phyloP scores from a whole-genome alignment of 768 basidiomycete genomes.

The Daedaleopsis sinensis region DNA sequence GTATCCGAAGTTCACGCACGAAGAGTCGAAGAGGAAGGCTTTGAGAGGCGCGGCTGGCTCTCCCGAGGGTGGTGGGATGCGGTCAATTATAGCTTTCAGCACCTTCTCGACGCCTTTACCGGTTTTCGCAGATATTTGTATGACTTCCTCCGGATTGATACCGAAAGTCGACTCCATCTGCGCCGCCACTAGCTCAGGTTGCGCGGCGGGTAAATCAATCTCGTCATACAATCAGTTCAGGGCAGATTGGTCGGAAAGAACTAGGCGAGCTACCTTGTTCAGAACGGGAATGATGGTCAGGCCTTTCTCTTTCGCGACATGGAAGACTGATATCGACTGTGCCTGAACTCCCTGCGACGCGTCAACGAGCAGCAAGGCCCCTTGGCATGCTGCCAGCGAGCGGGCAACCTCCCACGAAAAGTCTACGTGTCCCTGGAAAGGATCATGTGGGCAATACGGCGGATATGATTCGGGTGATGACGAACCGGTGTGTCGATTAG shows the following conservation, averaged over 20 bases:
- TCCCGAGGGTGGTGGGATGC: conserved; percentile 81
- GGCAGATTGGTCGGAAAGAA: not conserved
- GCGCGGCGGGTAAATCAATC: conserved; percentile 93
- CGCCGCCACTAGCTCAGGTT: conserved; percentile 75
- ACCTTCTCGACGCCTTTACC: conserved; percentile 82
- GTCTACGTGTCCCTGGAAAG: conserved; percentile 86
- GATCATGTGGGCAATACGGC: not conserved
- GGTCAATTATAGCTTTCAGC: conserved; percentile 77
- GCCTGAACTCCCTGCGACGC: conserved; percentile 99
- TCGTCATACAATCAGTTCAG: conserved; percentile 29
- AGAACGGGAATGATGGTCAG: conserved; percentile 87
- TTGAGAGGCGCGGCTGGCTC: conserved; percentile 58
- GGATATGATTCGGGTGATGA: conserved; percentile 2
- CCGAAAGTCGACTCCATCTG: conserved; percentile 87
- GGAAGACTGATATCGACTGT: conserved; percentile 94
- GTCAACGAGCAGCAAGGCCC: conserved; percentile 84
- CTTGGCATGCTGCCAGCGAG: conserved; percentile 91
- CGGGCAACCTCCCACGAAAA: conserved; percentile 97
- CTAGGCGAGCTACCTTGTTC: conserved; percentile 68
- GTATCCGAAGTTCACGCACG: conserved; percentile 49
- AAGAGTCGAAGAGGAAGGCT: conserved; percentile 91
- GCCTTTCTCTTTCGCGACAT: conserved; percentile 80
- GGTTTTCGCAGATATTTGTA: conserved; percentile 91
- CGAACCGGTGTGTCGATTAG: conserved; percentile 93
- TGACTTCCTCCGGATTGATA: conserved; percentile 69